phyloP scores from a whole-genome alignment of 305 asterid species.

The Fraxinus baroniana region DNA sequence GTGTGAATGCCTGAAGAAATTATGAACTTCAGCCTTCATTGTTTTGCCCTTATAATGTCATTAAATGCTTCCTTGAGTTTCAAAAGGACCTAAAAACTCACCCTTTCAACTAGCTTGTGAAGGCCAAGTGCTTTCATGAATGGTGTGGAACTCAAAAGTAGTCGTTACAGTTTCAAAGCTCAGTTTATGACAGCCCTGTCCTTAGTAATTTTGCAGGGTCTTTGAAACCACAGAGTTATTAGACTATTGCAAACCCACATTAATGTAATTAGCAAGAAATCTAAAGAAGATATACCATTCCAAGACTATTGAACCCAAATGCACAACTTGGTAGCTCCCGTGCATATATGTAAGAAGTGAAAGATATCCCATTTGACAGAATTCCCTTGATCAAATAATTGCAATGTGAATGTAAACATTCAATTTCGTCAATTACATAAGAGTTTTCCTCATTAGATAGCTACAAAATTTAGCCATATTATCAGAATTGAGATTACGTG shows the following conservation, averaged over 20 bases:
- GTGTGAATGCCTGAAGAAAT: slow-evolving; percentile 60
- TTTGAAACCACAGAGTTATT: not conserved
- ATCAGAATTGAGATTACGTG: slow-evolving; percentile 35
- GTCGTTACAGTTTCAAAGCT: not conserved
- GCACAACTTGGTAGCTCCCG: slow-evolving; percentile 89
- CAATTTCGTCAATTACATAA: not conserved
- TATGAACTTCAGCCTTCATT: not conserved
- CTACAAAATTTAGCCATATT: not conserved
- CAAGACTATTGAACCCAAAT: slow-evolving; percentile 61
- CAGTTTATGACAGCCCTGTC: not conserved
- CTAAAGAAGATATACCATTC: slow-evolving; percentile 41
- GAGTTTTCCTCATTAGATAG: not conserved
- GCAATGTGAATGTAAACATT: slow-evolving; percentile 20
- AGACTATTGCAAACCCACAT: not conserved
- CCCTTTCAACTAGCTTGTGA: not conserved
- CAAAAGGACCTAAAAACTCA: not conserved
- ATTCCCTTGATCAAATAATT: slow-evolving; percentile 67
- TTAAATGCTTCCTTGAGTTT: not conserved
- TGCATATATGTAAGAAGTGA: slow-evolving; percentile 77
- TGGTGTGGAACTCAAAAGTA: not conserved
- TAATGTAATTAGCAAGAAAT: not conserved
- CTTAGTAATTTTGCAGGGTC: not conserved
- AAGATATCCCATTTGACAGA: slow-evolving; percentile 45
- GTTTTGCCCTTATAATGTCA: not conserved
- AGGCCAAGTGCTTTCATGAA: not conserved